Conservation (phyloP, 768 basidiomycete species). For the Boletus barrowsii region DNA sequence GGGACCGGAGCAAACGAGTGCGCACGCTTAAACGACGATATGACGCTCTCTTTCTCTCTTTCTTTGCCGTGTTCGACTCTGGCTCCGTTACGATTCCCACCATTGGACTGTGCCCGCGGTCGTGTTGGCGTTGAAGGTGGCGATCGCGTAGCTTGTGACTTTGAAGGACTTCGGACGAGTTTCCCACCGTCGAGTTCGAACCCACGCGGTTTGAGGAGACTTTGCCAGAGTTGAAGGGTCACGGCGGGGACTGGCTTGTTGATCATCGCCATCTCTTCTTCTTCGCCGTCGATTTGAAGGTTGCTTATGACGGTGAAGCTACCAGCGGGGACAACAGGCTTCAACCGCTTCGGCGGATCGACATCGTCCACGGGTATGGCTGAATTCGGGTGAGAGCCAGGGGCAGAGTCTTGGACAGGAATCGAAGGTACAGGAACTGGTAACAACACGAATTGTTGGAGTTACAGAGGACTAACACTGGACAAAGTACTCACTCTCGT, state of each 20-base stretch:
- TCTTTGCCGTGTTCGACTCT: constrained; percentile 5
- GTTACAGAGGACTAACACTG: not conserved
- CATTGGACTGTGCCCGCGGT: constrained; percentile 2
- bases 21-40: constrained; percentile 58
- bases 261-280: constrained; percentile 57
- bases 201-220: constrained; percentile 64
- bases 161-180: constrained; percentile 61
- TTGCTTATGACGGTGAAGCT: constrained; percentile 22
- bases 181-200: constrained; percentile 57
- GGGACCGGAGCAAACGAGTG: constrained; percentile 59
- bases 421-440: constrained; percentile 12
- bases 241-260: constrained; percentile 58
- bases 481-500: constrained; percentile 17
- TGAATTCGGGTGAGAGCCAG: constrained; percentile 13
- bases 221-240: constrained; percentile 68
- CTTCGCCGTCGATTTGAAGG: constrained; percentile 26
- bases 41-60: constrained; percentile 37
- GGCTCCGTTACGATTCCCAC: not conserved
- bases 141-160: constrained; percentile 32
- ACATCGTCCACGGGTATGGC: constrained; percentile 7
- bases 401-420: constrained; percentile 14
- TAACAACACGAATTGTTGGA: not conserved
- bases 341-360: constrained; percentile 22
- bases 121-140: constrained; percentile 16
- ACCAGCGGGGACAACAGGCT: constrained; percentile 8